Conservation (phyloP, 257 asterid genomes). For the Solanum stenotomum region DNA sequence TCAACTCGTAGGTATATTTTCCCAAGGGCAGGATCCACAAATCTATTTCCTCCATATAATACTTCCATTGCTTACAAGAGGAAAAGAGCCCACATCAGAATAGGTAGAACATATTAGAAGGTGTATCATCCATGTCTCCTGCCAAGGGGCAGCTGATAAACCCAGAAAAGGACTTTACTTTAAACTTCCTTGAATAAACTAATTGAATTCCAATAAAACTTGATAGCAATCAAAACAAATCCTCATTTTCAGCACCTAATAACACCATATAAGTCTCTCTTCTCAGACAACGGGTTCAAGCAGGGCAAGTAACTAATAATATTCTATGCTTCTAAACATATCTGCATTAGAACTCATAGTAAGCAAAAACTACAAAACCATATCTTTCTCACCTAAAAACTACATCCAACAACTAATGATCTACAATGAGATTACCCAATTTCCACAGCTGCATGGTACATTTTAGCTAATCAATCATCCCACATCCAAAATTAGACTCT, state of each 20-base stretch:
- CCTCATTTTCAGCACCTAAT: neutral
- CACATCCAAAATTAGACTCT: neutral
- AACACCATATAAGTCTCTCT: neutral
- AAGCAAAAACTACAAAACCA: neutral
- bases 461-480: neutral
- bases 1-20: neutral
- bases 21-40: neutral
- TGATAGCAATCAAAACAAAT: neutral
- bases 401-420: neutral
- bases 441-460: neutral
- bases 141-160: neutral
- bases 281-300: neutral
- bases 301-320: neutral
- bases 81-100: neutral
- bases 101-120: neutral
- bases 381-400: neutral
- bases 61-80: neutral
- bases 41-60: neutral
- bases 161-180: neutral
- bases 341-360: neutral
- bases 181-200: neutral
- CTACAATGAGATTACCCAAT: neutral
- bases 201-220: neutral
- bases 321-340: neutral
- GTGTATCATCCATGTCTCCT: neutral